phyloP scores from a whole-genome alignment of 2,329 filamentous ascomycete species.

The Colletotrichum noveboracense region DNA sequence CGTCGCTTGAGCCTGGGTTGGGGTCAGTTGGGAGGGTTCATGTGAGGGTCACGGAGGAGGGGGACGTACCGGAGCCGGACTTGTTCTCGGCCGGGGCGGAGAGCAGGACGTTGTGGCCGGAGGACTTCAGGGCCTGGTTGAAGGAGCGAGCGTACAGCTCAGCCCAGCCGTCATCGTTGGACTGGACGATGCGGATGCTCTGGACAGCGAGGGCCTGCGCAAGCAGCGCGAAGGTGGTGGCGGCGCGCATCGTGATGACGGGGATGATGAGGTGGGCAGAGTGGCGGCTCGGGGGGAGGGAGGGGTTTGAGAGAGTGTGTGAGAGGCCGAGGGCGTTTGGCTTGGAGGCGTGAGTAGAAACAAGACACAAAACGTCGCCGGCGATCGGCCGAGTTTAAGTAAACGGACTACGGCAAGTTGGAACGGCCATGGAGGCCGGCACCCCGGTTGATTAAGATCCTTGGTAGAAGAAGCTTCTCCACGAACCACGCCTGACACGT shows the following conservation, averaged over 20 bases:
- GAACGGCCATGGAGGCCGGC: background rate
- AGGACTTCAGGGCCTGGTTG: slow-evolving; percentile 57
- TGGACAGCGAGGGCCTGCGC: slow-evolving; percentile 21
- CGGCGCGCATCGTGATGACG: slow-evolving; percentile 2
- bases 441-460: background rate
- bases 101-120: slow-evolving; percentile 66
- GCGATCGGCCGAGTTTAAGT: slow-evolving; percentile 3
- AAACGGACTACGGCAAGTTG: background rate
- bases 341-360: background rate
- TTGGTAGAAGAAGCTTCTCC: background rate
- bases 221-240: slow-evolving; percentile 11
- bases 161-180: slow-evolving; percentile 78
- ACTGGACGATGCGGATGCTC: slow-evolving; percentile 62
- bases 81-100: slow-evolving; percentile 71
- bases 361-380: background rate
- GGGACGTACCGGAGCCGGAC: slow-evolving; percentile 52
- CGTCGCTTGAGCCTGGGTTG: slow-evolving; percentile 52
- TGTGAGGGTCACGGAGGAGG: background rate
- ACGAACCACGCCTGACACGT: slow-evolving; percentile 1
- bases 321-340: background rate
- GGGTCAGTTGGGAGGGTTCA: background rate
- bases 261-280: background rate
- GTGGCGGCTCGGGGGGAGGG: background rate
- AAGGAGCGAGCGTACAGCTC: slow-evolving; percentile 69
- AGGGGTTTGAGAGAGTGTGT: background rate